Percentiles rank a stretch among this genome's conserved stretches.
Conservation (phyloP, 2,329 filamentous ascomycete genomes). For the Amylocarpus encephaloides region DNA sequence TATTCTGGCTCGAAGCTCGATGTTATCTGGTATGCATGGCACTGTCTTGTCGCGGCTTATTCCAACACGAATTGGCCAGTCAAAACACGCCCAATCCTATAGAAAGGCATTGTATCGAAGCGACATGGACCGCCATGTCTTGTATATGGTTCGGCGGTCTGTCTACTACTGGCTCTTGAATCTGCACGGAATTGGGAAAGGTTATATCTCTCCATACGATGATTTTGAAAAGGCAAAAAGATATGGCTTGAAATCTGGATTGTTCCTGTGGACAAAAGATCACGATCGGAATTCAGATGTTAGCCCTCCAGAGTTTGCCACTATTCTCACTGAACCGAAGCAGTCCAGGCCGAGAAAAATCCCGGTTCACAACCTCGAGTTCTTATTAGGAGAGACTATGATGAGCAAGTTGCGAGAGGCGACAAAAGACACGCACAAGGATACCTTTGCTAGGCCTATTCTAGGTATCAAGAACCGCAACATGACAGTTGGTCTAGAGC, state of each 20-base stretch:
- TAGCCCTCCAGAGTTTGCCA: conserved; percentile 37
- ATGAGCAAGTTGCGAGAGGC: conserved; percentile 34
- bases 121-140: background rate
- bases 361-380: conserved; percentile 46
- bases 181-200: no score
- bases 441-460: conserved; percentile 13
- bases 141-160: no score
- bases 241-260: no score
- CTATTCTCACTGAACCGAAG: conserved; percentile 32
- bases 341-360: conserved; percentile 33
- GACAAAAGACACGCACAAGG: conserved; percentile 20
- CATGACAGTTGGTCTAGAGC: conserved; percentile 40
- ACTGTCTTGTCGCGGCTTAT: background rate
- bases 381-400: conserved; percentile 45
- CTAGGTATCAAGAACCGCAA: conserved; percentile 37
- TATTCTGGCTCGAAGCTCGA: background rate
- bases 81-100: background rate
- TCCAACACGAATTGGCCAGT: background rate
- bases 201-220: no score
- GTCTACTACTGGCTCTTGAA: no score
- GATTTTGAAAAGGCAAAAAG: no score
- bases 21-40: background rate
- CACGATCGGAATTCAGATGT: conserved; percentile 8
- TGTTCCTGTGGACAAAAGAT: background rate
- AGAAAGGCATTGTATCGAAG: background rate